These are phyloP conservation scores for Scorias spongiosa DNA, from an alignment of 2,329 filamentous ascomycete species.

Conservation along the genomic window DNA sequence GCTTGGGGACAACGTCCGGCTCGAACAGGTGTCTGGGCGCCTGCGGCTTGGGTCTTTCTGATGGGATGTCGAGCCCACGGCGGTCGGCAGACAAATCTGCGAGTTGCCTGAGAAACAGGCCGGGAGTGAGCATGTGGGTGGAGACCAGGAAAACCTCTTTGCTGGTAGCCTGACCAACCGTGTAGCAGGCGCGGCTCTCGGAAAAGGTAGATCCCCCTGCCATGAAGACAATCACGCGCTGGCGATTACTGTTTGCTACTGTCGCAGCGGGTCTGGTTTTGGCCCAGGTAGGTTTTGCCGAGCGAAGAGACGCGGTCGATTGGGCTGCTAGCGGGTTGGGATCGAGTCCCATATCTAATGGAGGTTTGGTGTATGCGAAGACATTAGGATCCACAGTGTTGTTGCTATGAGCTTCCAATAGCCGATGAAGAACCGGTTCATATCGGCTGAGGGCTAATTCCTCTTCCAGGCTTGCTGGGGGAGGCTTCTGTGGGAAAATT, in stretches of 20 bases:
- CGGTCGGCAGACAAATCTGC: constrained; percentile 64
- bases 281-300: constrained; percentile 91
- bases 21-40: constrained; percentile 81
- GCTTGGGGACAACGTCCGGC: constrained; percentile 42
- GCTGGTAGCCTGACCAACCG: constrained; percentile 55
- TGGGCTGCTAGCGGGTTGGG: constrained; percentile 34
- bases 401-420: constrained; percentile 54
- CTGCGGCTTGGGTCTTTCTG: constrained; percentile 63
- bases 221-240: constrained; percentile 86
- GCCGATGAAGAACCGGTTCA: constrained; percentile 63
- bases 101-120: constrained; percentile 68
- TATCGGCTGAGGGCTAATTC: constrained; percentile 80
- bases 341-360: constrained; percentile 46
- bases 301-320: constrained; percentile 54
- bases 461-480: constrained; percentile 43
- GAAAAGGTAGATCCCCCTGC: constrained; percentile 91
- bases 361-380: constrained; percentile 35
- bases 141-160: constrained; percentile 80
- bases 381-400: constrained; percentile 27
- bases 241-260: constrained; percentile 54
- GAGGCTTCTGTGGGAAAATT: constrained; percentile 55
- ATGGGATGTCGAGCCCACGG: constrained; percentile 62
- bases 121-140: constrained; percentile 82
- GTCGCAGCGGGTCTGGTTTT: constrained; percentile 49
- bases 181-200: constrained; percentile 79